Base-by-base conservation (phyloP, 495 filamentous ascomycete genomes). In the Xylaria sp. region DNA sequence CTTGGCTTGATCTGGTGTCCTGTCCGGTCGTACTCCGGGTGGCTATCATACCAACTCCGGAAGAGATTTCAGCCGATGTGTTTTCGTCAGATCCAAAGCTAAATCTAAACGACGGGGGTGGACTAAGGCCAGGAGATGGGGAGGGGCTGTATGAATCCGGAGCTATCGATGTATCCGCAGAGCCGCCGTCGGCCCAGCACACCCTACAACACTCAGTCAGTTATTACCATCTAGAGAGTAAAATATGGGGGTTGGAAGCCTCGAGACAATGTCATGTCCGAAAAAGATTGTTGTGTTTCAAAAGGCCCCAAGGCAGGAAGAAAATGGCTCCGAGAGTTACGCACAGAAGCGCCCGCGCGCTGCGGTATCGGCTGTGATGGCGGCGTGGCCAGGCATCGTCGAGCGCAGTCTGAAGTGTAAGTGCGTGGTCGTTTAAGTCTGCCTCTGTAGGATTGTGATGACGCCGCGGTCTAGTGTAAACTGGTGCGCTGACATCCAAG, bases 151-250 rank as follows among this genome's bases (percentile, higher is more conserved):
- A 3, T 59, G 24, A 11, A 15, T 19, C 31, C 7, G 15, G 0
- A 46, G 35, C 21, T 0, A 9, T 35, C 5, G 29, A 31, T 31
- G 67, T 1, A 53, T 53, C n/a, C 5, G 43, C 11, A 26, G 46
- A 37, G 31, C 63, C 61, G 24, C 35, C 41, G n/a, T 66, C 69
- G 4, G 69, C 69, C 69, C 69, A 71, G 33, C 61, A 66, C 12
- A 71, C 69, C n/a, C n/a, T n/a, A n/a, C n/a, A n/a, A n/a, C n/a
- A n/a, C n/a, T n/a, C n/a, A n/a, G n/a, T n/a, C n/a, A n/a, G n/a
- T n/a, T n/a, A n/a, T n/a, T n/a, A n/a, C n/a, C n/a, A n/a, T n/a
- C n/a, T n/a, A n/a, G n/a, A n/a, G n/a, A n/a, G n/a, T n/a, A n/a
- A n/a, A n/a, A n/a, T n/a, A n/a, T n/a, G n/a, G n/a, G n/a, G n/a